Percentiles rank a stretch among this genome's conserved stretches.
Evolutionary conservation across 1,139 yeast genomes (phyloP).

Genomic region (Ogataea hybrid): DNA sequence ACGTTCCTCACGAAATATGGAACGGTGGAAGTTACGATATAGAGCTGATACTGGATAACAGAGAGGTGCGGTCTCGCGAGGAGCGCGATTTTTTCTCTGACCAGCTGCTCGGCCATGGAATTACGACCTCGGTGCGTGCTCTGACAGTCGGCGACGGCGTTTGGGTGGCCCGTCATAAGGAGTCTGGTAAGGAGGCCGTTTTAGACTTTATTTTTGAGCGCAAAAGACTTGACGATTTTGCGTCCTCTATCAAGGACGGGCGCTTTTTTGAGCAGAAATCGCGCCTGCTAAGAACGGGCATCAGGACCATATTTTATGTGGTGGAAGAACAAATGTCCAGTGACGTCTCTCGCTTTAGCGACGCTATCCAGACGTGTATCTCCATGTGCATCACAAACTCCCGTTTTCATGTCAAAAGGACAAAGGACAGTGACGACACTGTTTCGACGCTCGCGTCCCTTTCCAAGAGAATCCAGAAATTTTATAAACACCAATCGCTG

Average conservation of each 20-base stretch:
- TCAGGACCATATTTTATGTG: constrained; percentile 67
- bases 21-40: constrained; percentile 53
- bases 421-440: constrained; percentile 75
- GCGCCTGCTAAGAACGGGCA: constrained; percentile 66
- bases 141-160: constrained; percentile 83
- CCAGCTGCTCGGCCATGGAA: constrained; percentile 49
- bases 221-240: constrained; percentile 84
- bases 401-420: constrained; percentile 65
- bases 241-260: constrained; percentile 80
- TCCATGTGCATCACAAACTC: constrained; percentile 68
- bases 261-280: constrained; percentile 83
- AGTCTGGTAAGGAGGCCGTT: constrained; percentile 60
- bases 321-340: constrained; percentile 72
- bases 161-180: constrained; percentile 78
- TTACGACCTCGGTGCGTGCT: constrained; percentile 53
- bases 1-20: constrained; percentile 39
- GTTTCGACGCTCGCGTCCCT: constrained; percentile 57
- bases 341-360: constrained; percentile 48
- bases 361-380: constrained; percentile 74
- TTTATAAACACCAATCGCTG: constrained; percentile 37
- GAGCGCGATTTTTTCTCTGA: constrained; percentile 66
- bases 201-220: constrained; percentile 84
- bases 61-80: constrained; percentile 65
- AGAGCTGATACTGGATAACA: constrained; percentile 67
- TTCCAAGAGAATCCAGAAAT: constrained; percentile 47